Conservation (phyloP, 2,329 filamentous ascomycete genomes). For the Fusarium concolor region DNA sequence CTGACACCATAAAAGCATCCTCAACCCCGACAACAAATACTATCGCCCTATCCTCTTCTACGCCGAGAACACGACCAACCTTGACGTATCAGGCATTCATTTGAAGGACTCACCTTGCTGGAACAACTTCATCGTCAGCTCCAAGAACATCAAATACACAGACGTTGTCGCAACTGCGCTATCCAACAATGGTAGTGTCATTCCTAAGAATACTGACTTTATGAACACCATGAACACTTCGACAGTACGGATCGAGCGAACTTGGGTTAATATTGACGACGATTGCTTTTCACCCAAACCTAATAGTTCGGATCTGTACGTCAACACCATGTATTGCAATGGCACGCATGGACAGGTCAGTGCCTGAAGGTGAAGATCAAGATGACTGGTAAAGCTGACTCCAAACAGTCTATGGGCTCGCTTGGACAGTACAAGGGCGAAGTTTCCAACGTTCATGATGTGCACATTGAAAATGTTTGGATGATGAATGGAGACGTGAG, state of each 20-base stretch:
- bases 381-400: too few relatives aligned
- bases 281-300: constrained; percentile 72
- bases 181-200: constrained; percentile 57
- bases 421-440: constrained; percentile 68
- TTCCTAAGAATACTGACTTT: constrained; percentile 72
- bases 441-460: constrained; percentile 66
- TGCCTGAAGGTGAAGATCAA: too few relatives aligned
- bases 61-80: constrained; percentile 69
- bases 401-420: constrained; percentile 59
- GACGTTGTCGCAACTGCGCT: constrained; percentile 65
- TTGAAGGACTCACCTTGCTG: constrained; percentile 72
- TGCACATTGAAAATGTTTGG: constrained; percentile 69
- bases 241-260: constrained; percentile 62
- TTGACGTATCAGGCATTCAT: constrained; percentile 68
- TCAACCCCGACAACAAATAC: constrained; percentile 66
- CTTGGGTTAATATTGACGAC: constrained; percentile 66
- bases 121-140: constrained; percentile 72
- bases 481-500: constrained; percentile 58
- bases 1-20: too few relatives aligned
- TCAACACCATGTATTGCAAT: constrained; percentile 71
- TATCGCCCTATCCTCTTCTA: constrained; percentile 70
- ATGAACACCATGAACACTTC: constrained; percentile 71
- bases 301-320: constrained; percentile 67
- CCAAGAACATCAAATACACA: constrained; percentile 64
- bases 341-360: constrained; percentile 56